Evolutionary conservation across 2,329 filamentous ascomycete genomes (phyloP), one percentile per base, ranked within the genome.

Genomic region (Trichophyton benhamiae): DNA sequence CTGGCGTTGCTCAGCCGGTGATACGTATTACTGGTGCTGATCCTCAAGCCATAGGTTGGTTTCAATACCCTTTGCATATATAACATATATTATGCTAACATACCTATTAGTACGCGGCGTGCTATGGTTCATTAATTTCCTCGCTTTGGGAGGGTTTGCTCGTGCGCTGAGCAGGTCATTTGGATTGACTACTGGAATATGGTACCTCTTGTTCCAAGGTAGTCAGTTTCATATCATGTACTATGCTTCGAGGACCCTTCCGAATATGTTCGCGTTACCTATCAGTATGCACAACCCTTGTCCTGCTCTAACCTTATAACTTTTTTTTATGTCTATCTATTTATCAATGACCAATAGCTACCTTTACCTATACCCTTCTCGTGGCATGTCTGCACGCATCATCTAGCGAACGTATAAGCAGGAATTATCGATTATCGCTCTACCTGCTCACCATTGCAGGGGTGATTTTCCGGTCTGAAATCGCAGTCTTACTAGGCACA

Each of bases 211-310:
- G 44, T 79, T 97, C 60, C 87, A 91, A 70, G 83, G 83, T 0
- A 87, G 85, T 72, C 92, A 97, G 74, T 99, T 99, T 70, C 94
- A 99, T 75, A 77, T 95, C 64, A 81, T 94, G 64, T 99, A 90
- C 75, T 99, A 99, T 77, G 87, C 91, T 13, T 94, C 91, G 15
- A 82, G 94, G 63, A 94, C 91, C 1, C 77, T 99, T 66, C 94
- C 94, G 1, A 99, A 99, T 72, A 96, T 95, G 87, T 95, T 96
- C 75, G 91, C 94, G 20, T 94, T 97, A 76, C 83, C 85, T 8
- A 76, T 96, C 62, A 89, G 87, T 92, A 78, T 74, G 86, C 80
- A 41, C 42, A 27, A 3, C 25, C 30, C 38, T 13, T 38, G 1
- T 13, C 30, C 8, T 13, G 33, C 3, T 38, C 33, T 13, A 1